These are phyloP conservation scores for Aspergillus arachidicola DNA, from an alignment of 2,329 filamentous ascomycete genomes.

Conservation along the genomic window DNA sequence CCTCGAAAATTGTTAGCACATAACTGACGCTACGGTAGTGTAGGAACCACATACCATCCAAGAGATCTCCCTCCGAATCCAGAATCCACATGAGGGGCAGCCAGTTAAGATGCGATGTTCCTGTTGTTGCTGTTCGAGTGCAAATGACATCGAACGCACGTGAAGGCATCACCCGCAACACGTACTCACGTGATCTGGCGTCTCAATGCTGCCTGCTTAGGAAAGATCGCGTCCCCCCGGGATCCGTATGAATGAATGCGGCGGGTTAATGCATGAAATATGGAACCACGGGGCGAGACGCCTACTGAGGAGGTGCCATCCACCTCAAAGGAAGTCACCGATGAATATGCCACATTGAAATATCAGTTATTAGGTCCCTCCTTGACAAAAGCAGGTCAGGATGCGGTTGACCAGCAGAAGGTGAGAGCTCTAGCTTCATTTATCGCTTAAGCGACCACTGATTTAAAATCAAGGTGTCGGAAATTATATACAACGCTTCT, in stretches of 20 bases:
- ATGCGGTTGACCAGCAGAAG: constrained; percentile 88
- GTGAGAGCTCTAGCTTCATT: constrained; percentile 42
- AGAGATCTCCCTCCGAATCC: constrained; percentile 53
- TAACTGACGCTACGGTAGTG: not conserved
- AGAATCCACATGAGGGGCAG: constrained; percentile 63
- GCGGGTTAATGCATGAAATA: constrained; percentile 13
- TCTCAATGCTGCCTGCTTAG: constrained; percentile 31
- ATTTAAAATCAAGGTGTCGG: constrained; percentile 67
- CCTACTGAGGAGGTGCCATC: constrained; percentile 11
- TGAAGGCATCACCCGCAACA: constrained; percentile 29
- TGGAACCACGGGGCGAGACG: constrained; percentile 25
- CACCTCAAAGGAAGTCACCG: constrained; percentile 4
- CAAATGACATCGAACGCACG: constrained; percentile 15
- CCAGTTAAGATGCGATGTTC: not conserved
- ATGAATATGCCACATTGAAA: constrained; percentile 69
- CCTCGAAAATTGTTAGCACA: constrained; percentile 46
- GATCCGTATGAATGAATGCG: not conserved
- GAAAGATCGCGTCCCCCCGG: constrained; percentile 11
- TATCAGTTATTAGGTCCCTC: constrained; percentile 89
- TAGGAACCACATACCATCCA: constrained; percentile 51
- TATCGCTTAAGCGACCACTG: constrained; percentile 5
- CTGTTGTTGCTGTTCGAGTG: not conserved
- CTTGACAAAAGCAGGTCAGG: constrained; percentile 89
- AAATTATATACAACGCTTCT: constrained; percentile 95
- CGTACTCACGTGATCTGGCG: constrained; percentile 40